Conservation (phyloP, 169 alveolate genomes). For the Ophryocystis elektroscirrha region DNA sequence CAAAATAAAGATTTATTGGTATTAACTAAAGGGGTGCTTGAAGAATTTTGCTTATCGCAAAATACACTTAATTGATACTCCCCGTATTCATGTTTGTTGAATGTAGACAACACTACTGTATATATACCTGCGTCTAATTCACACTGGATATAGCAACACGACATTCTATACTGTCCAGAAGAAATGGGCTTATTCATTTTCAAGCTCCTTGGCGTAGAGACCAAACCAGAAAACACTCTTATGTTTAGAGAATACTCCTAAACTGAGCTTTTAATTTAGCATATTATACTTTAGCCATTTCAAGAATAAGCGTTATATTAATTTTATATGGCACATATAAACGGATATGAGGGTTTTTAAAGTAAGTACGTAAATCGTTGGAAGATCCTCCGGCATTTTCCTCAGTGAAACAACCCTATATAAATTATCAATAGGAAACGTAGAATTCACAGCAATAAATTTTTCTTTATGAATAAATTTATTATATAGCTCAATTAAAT, state of each 20-base stretch:
- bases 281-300: conserved; percentile 16
- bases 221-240: conserved; percentile 32
- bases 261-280: background rate
- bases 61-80: conserved; percentile 7
- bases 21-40: too few species aligned
- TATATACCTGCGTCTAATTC: conserved; percentile 6
- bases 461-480: background rate
- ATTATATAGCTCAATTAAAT: too few species aligned
- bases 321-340: conserved; percentile 23
- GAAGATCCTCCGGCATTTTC: conserved; percentile 41
- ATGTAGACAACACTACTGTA: conserved; percentile 5
- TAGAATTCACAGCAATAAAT: background rate
- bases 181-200: conserved; percentile 32
- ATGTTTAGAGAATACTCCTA: conserved; percentile 39
- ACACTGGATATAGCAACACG: conserved; percentile 34
- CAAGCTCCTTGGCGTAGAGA: conserved; percentile 38
- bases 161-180: conserved; percentile 38
- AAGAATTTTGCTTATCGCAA: too few species aligned
- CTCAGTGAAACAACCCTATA: conserved; percentile 28
- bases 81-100: conserved; percentile 3
- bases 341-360: conserved; percentile 43
- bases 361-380: conserved; percentile 36
- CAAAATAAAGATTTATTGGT: too few species aligned
- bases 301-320: conserved; percentile 29
- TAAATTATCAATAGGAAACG: background rate